Evolutionary conservation across 164 flowering plant genomes (phyloP).

Genomic region (Hamamelis virginiana): DNA sequence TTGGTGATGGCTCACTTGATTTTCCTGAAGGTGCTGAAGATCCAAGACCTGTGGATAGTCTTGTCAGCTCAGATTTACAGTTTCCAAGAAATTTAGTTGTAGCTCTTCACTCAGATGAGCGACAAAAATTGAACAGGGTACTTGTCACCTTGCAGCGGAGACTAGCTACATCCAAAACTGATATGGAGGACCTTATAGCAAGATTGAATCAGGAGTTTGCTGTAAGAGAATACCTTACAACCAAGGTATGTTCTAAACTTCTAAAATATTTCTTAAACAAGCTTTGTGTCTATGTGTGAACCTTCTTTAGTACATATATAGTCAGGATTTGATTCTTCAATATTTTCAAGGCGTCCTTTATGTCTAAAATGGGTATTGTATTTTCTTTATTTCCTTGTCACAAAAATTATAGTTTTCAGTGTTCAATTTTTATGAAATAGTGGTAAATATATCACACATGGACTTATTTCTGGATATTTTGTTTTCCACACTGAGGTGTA

Average conservation of each 20-base stretch:
- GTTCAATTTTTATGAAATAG: background rate
- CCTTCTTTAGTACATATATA: background rate
- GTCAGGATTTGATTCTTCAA: background rate
- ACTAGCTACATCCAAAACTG: constrained; percentile 77
- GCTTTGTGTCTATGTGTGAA: background rate
- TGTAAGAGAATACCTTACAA: constrained; percentile 77
- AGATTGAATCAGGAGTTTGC: constrained; percentile 91
- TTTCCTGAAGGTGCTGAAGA: constrained; percentile 40
- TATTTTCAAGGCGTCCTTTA: background rate
- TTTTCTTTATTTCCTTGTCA: background rate
- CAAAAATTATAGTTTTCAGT: background rate
- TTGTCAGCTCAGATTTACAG: constrained; percentile 37
- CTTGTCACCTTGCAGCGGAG: constrained; percentile 68
- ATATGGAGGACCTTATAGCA: constrained; percentile 92
- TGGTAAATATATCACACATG: background rate
- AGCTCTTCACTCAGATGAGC: constrained; percentile 70
- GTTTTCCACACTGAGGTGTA: background rate
- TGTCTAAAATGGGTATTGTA: background rate
- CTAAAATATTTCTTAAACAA: background rate
- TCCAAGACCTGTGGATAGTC: constrained; percentile 23
- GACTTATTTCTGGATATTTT: background rate
- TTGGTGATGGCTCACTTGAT: constrained; percentile 42
- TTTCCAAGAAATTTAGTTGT: constrained; percentile 40
- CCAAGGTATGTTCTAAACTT: constrained; percentile 68
- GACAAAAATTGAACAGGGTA: constrained; percentile 74